A percentile compares a stretch with the other conserved stretches of the same genome.
Conservation (phyloP, 192 early-diverging fungal species). For the Podila clonocystis region DNA sequence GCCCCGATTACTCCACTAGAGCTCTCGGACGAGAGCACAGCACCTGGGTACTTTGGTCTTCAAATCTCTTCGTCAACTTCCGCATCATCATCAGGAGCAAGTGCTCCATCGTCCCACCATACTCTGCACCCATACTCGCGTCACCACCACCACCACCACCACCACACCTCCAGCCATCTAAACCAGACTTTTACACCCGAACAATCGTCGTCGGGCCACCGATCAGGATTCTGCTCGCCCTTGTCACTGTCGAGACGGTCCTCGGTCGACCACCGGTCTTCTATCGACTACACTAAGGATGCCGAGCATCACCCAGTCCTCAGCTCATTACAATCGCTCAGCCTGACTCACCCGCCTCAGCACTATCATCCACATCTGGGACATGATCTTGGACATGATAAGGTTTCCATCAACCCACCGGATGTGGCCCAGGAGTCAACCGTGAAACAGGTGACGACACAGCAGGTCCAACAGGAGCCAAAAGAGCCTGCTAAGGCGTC, state of each 20-base stretch:
- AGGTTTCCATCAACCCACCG: constrained; percentile 9
- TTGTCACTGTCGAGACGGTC: constrained; percentile 11
- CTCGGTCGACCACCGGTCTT: constrained; percentile 25
- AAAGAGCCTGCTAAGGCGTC: not conserved
- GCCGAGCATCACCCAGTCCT: constrained; percentile 20
- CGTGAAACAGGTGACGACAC: not conserved
- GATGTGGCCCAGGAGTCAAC: not conserved
- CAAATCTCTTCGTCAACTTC: constrained; percentile 13
- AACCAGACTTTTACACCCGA: constrained; percentile 21
- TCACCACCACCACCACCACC: constrained; percentile 17
- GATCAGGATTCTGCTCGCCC: constrained; percentile 9
- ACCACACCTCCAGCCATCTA: constrained; percentile 25
- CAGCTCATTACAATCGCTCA: not conserved
- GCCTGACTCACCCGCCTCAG: constrained; percentile 20
- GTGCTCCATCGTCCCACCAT: not conserved
- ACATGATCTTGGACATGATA: constrained; percentile 44
- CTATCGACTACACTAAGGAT: constrained; percentile 24
- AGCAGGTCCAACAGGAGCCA: not conserved
- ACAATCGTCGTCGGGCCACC: not conserved
- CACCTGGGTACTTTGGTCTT: constrained; percentile 31
- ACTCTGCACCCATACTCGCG: not conserved
- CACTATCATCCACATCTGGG: constrained; percentile 39
- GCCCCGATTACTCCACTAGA: constrained; percentile 47
- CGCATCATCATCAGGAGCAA: not conserved
- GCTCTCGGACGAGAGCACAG: constrained; percentile 25